Percentiles rank a stretch among this genome's conserved stretches.
These are phyloP conservation scores for Cephalotrichum gorgonifer DNA, from an alignment of 2,329 filamentous ascomycete species.

Conservation along the genomic window DNA sequence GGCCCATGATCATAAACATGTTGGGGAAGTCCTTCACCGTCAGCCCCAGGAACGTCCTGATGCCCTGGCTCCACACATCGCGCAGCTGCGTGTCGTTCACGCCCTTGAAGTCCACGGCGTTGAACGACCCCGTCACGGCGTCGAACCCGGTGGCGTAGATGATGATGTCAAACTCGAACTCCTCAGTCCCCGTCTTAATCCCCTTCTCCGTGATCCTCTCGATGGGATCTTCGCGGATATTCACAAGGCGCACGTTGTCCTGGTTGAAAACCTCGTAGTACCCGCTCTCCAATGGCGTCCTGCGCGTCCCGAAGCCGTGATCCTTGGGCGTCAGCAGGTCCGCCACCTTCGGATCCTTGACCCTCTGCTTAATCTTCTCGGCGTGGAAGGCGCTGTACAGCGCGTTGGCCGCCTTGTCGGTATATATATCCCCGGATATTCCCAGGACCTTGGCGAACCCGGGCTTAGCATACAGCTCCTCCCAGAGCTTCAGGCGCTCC, in stretches of 20 bases:
- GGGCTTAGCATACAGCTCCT: conserved; percentile 21
- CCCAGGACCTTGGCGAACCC: conserved; percentile 24
- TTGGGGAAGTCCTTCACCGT: conserved; percentile 59
- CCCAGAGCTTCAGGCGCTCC: conserved; percentile 14
- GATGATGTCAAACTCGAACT: conserved; percentile 49
- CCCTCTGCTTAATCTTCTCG: conserved; percentile 43
- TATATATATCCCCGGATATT: conserved; percentile 13
- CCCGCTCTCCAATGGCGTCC: conserved; percentile 53
- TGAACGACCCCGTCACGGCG: conserved; percentile 36
- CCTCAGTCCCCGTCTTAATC: conserved; percentile 49
- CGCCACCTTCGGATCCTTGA: conserved; percentile 43
- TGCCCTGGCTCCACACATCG: conserved; percentile 45
- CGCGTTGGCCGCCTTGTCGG: conserved; percentile 15
- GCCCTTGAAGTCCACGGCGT: conserved; percentile 30
- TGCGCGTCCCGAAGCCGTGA: conserved; percentile 51
- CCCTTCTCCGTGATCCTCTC: conserved; percentile 46
- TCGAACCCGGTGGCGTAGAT: conserved; percentile 60
- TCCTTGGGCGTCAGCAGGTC: conserved; percentile 50
- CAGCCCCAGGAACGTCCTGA: conserved; percentile 52
- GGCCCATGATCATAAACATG: conserved; percentile 53
- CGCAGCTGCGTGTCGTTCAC: conserved; percentile 41
- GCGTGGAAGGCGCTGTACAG: conserved; percentile 27
- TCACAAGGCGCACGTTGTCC: conserved; percentile 51
- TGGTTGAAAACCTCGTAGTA: conserved; percentile 56
- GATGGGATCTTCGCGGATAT: conserved; percentile 38